These are phyloP conservation scores for Dendrobium officinale DNA, from an alignment of 106 monocot species.

Conservation along the genomic window DNA sequence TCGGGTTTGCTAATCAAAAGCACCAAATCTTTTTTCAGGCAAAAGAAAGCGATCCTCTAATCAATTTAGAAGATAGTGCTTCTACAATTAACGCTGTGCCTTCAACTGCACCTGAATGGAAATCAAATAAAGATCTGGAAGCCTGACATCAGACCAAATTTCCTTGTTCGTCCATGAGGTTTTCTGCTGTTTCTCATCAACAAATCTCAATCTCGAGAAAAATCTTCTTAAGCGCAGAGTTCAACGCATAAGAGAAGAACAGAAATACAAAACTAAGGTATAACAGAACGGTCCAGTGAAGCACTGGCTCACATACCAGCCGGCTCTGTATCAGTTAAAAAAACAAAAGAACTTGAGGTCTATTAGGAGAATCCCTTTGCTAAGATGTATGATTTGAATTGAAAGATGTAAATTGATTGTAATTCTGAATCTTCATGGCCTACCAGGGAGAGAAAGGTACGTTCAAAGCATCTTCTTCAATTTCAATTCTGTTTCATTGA, in stretches of 20 bases:
- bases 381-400: neutral
- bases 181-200: neutral
- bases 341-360: too few relatives aligned
- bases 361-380: too few relatives aligned
- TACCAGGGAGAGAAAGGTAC: neutral
- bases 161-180: neutral
- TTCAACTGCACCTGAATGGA: slow-evolving; percentile 18
- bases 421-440: neutral
- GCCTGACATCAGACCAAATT: slow-evolving; percentile 13
- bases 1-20: neutral
- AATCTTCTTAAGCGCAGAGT: neutral
- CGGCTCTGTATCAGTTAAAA: too few relatives aligned
- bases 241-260: neutral
- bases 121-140: slow-evolving; percentile 35
- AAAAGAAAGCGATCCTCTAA: slow-evolving; percentile 34
- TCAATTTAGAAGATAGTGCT: slow-evolving; percentile 21
- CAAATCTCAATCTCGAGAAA: neutral
- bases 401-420: neutral
- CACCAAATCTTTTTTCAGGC: slow-evolving; percentile 14
- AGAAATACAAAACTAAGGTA: neutral
- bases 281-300: neutral
- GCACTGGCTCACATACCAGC: neutral
- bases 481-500: neutral
- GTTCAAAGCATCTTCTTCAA: neutral
- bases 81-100: slow-evolving; percentile 10